These are phyloP conservation scores for Entomortierella lignicola DNA, from an alignment of 192 early-diverging fungal genomes.

Conservation along the genomic window DNA sequence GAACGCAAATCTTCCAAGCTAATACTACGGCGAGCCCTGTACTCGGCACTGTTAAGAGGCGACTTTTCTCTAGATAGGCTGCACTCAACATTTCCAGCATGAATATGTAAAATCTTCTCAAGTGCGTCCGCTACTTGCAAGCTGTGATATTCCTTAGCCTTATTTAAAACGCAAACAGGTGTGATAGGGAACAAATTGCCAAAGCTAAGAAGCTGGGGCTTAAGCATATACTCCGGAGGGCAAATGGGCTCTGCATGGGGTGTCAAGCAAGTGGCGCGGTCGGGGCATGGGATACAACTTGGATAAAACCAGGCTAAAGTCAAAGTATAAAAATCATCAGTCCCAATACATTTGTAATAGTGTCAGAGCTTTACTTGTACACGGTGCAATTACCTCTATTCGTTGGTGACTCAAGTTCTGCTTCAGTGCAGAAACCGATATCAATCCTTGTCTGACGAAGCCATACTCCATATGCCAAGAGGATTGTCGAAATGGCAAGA, in stretches of 20 bases:
- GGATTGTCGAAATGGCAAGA: constrained; percentile 4
- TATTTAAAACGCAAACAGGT: constrained; percentile 51
- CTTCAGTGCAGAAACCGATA: constrained; percentile 39
- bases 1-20: constrained; percentile 34
- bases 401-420: constrained; percentile 6
- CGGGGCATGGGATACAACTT: constrained; percentile 58
- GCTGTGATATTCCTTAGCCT: constrained; percentile 54
- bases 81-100: constrained; percentile 54
- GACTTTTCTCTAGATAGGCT: constrained; percentile 23
- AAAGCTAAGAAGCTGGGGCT: constrained; percentile 51
- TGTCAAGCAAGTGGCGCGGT: constrained; percentile 42
- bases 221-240: constrained; percentile 44
- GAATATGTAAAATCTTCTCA: constrained; percentile 36
- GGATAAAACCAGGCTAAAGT: constrained; percentile 44
- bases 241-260: constrained; percentile 38
- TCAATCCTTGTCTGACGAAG: constrained; percentile 46
- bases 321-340: background rate
- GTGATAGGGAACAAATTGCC: constrained; percentile 51
- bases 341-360: no score
- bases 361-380: background rate
- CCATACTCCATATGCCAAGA: constrained; percentile 49
- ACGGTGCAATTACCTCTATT: background rate
- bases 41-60: constrained; percentile 17
- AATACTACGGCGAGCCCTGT: constrained; percentile 24
- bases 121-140: constrained; percentile 46